Conservation (phyloP, 331 rosid genomes). For the Telfairia occidentalis region DNA sequence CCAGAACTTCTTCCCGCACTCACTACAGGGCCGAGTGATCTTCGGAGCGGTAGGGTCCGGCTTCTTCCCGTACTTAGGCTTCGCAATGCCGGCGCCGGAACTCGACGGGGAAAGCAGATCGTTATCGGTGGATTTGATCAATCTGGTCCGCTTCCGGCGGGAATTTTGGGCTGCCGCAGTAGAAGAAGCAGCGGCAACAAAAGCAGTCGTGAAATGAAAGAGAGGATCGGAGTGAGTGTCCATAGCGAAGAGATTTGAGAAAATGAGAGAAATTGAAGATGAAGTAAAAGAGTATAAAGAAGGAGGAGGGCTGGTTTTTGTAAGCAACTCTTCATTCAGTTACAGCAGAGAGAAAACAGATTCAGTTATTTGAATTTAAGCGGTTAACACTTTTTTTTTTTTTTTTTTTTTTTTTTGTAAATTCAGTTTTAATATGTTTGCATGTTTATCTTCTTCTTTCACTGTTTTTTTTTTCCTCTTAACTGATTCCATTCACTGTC, state of each 20-base stretch:
- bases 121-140: constrained; percentile 4
- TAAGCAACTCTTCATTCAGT: not conserved
- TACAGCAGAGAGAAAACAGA: not conserved
- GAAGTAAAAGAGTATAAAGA: not conserved
- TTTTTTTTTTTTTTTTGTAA: not conserved
- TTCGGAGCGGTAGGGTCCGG: constrained; percentile 31
- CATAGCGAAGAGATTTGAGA: not conserved
- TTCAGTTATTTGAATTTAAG: not conserved
- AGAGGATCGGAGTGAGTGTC: not conserved
- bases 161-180: constrained; percentile 4
- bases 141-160: constrained; percentile 30
- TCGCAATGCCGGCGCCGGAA: not conserved
- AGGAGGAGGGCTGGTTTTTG: not conserved
- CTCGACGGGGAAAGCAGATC: not conserved
- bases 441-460: not conserved
- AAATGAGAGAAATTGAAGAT: not conserved
- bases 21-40: constrained; percentile 47
- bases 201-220: not conserved
- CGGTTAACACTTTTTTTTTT: not conserved
- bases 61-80: constrained; percentile 18
- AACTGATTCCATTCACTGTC: not conserved
- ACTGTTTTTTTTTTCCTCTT: not conserved
- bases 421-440: not conserved
- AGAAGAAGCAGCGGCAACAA: not conserved
- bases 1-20: constrained; percentile 80